phyloP scores from a whole-genome alignment of 208 protist species.

The Porcisia deanei region DNA sequence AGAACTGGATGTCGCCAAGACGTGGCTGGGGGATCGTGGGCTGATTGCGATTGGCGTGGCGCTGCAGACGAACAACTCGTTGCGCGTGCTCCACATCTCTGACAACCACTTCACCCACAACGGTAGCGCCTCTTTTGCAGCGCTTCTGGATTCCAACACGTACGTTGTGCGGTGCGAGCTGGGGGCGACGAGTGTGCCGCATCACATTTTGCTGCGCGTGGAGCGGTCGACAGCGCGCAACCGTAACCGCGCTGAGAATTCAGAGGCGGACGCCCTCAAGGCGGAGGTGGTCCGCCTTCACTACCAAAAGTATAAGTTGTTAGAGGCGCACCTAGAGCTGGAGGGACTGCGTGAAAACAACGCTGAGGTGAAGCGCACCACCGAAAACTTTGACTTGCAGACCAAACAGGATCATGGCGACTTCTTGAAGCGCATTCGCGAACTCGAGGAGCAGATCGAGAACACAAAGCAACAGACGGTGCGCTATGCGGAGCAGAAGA shows the following conservation, averaged over 20 bases:
- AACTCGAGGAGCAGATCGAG: conserved; percentile 72
- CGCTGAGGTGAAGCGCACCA: conserved; percentile 61
- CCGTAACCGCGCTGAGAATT: conserved; percentile 37
- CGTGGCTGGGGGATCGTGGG: conserved; percentile 79
- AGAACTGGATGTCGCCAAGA: conserved; percentile 68
- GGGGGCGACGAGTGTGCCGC: conserved; percentile 67
- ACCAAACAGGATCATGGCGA: conserved; percentile 80
- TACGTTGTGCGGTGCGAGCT: conserved; percentile 52
- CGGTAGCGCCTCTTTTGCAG: conserved; percentile 67
- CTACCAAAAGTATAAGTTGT: conserved; percentile 89
- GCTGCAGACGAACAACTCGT: conserved; percentile 62
- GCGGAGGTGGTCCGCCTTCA: conserved; percentile 84
- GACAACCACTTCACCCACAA: conserved; percentile 87
- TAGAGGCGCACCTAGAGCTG: conserved; percentile 80
- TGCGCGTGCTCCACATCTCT: conserved; percentile 63
- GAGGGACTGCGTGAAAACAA: conserved; percentile 66
- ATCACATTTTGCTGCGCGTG: conserved; percentile 63
- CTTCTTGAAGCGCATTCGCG: conserved; percentile 57
- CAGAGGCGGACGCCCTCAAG: conserved; percentile 67
- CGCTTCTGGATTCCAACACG: conserved; percentile 75
- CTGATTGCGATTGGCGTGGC: conserved; percentile 85
- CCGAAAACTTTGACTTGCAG: conserved; percentile 78
- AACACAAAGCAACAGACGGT: conserved; percentile 59
- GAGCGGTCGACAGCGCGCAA: conserved; percentile 65
- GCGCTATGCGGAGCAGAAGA: conserved; percentile 52